Evolutionary conservation across 768 basidiomycete species (phyloP), one percentile per base, ranked within the genome.

Genomic region (Rhodosporidiobolus sp.): DNA sequence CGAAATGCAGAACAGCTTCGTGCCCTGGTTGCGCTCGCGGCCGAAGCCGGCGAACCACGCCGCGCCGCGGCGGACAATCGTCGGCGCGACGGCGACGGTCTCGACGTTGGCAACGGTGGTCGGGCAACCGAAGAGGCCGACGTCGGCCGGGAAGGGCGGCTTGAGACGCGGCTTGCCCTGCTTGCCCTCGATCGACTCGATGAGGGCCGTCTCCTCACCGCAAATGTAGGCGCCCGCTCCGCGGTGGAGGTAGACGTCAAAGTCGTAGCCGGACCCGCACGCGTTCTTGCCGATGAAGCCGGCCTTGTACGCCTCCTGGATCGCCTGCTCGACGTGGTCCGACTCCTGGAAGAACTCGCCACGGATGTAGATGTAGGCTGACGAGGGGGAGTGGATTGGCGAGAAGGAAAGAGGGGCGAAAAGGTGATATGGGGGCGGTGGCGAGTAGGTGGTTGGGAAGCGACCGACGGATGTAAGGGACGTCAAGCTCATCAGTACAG

Each of bases 211-310:
- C 83, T 99, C 95, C 83, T 99, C 95, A 34, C 95, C 95, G 79
- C 95, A 99, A 74, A 99, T 95, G 83, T 99, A 97, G 30, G 95
- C 95, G 64, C 95, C 95, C 3, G 95, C 95, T 26, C 95, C 95
- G 67, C 95, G 91, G 82, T 99, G 95, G n/a, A 99, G 82, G 82
- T 98, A 97, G 54, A 98, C 92, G 79, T 98, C 95, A 81, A 99
- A 99, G n/a, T 85, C 81, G 83, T 94, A 97, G 7, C 95, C 93
- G 0, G 89, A 88, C 10, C 90, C 91, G 82, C 94, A 98, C 0
- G 94, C 90, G 80, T 96, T 86, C 81, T 90, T 90, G 67, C 95
- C 95, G 67, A 98, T 82, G 64, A 92, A 84, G 10, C 94, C 94
- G 49, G 88, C 88, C 62, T 88, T 87, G 84, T 99, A 97, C 5